Conservation (phyloP, 139 green algal species). For the Asterochloris erici region DNA sequence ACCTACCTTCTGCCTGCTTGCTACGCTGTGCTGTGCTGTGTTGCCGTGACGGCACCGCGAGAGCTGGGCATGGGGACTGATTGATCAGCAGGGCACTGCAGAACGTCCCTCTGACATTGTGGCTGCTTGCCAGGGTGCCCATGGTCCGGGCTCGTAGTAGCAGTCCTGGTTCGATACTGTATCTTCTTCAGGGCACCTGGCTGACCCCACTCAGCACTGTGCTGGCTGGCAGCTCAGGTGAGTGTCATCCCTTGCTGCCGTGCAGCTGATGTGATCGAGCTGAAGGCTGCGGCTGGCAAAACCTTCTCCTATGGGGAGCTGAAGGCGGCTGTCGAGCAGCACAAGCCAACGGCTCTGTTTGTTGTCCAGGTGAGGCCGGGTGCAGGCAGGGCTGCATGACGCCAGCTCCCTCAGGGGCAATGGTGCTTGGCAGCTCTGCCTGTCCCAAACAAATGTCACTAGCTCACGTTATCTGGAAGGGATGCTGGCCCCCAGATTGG, state of each 20-base stretch:
- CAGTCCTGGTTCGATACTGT: not conserved
- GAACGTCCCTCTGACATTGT: not conserved
- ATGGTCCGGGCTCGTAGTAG: not conserved
- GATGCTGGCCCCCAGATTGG: too few relatives aligned
- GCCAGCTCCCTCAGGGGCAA: too few relatives aligned
- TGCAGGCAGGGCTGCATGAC: too few relatives aligned
- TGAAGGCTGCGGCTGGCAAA: conserved; percentile 67
- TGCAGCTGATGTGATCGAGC: conserved; percentile 64
- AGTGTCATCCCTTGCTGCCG: not conserved
- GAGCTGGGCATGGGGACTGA: too few relatives aligned
- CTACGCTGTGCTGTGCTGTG: not conserved
- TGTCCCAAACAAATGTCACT: too few relatives aligned
- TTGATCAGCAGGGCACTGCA: not conserved
- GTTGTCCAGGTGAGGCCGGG: conserved; percentile 63
- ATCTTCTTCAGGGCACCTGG: not conserved
- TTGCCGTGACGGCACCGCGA: not conserved
- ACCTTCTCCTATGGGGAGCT: conserved; percentile 66
- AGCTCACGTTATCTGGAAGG: too few relatives aligned
- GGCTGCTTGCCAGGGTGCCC: not conserved
- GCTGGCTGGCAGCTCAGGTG: not conserved
- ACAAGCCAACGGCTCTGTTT: conserved; percentile 86
- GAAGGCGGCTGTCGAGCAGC: conserved; percentile 52
- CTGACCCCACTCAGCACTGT: not conserved
- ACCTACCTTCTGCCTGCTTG: too few relatives aligned
- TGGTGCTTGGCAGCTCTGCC: too few relatives aligned